phyloP scores from a whole-genome alignment of 148 eudicot genomes.

The Vaccinium macrocarpon region DNA sequence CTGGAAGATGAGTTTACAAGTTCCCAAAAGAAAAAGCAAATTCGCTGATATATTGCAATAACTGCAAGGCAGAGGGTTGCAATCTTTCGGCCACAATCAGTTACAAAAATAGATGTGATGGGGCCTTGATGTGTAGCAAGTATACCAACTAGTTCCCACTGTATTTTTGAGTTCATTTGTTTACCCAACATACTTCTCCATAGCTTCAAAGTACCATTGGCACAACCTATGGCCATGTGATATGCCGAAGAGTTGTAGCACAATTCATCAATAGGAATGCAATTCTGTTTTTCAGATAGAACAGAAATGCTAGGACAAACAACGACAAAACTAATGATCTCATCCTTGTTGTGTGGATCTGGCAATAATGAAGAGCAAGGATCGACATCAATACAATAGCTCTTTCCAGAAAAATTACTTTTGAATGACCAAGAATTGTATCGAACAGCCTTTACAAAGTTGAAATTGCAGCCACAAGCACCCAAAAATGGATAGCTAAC shows the following conservation, averaged over 20 bases:
- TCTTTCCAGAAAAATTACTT: constrained; percentile 54
- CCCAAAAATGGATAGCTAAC: constrained; percentile 46
- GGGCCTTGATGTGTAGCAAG: constrained; percentile 59
- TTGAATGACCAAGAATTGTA: constrained; percentile 33
- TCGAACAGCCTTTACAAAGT: constrained; percentile 24
- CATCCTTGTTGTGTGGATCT: constrained; percentile 42
- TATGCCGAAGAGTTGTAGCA: constrained; percentile 37
- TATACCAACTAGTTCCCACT: constrained; percentile 84
- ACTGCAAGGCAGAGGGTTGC: constrained; percentile 72
- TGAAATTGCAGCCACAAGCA: constrained; percentile 23
- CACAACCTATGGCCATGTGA: constrained; percentile 77
- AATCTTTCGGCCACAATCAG: constrained; percentile 74
- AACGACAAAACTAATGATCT: constrained; percentile 56
- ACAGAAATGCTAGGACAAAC: constrained; percentile 40
- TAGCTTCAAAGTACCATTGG: constrained; percentile 69
- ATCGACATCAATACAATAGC: constrained; percentile 47
- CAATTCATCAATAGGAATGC: constrained; percentile 31
- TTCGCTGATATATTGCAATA: constrained; percentile 19
- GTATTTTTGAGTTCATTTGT: constrained; percentile 26
- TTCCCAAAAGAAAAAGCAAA: constrained; percentile 11
- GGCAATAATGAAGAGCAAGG: constrained; percentile 60
- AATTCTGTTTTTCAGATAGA: constrained; percentile 31
- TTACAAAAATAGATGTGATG: constrained; percentile 45
- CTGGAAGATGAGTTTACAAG: background rate
- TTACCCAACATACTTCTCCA: constrained; percentile 64